These are phyloP conservation scores for Berberis vulgaris DNA, from an alignment of 164 flowering plant species.

Conservation along the genomic window DNA sequence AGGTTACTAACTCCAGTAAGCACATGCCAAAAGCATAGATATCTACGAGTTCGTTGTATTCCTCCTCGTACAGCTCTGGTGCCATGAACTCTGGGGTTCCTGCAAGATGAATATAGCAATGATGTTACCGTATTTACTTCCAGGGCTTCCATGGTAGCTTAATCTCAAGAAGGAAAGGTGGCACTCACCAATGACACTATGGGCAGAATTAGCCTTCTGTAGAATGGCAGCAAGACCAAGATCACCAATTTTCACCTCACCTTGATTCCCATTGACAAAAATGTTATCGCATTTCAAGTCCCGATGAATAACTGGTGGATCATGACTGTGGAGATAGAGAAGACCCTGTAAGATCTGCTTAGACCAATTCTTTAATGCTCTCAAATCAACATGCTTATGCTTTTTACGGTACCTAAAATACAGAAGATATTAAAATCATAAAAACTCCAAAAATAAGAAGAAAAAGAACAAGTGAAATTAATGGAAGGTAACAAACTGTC, in stretches of 20 bases:
- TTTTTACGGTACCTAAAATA: conserved; percentile 71
- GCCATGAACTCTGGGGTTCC: conserved; percentile 99
- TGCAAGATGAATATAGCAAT: conserved; percentile 12
- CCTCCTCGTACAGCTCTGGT: conserved; percentile 96
- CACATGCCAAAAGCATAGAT: conserved; percentile 99
- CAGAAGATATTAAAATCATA: neutral
- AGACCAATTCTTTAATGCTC: conserved; percentile 96
- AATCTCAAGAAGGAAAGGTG: neutral
- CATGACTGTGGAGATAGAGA: conserved; percentile 77
- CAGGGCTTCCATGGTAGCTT: neutral
- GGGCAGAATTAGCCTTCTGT: conserved; percentile 70
- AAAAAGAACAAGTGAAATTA: neutral
- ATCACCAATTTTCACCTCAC: conserved; percentile 92
- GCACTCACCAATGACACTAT: conserved; percentile 76
- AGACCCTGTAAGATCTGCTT: conserved; percentile 92
- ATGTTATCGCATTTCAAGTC: conserved; percentile 94
- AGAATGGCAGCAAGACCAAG: conserved; percentile 87
- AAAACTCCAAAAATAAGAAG: neutral
- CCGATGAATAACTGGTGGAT: conserved; percentile 88
- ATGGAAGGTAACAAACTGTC: conserved; percentile 57
- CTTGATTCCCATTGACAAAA: conserved; percentile 93
- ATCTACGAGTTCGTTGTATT: conserved; percentile 96
- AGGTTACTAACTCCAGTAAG: conserved; percentile 84
- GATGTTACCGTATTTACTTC: neutral
- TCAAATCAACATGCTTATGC: conserved; percentile 83